These are phyloP conservation scores for Colletotrichum coccodes DNA, from an alignment of 2,329 filamentous ascomycete genomes.

Conservation along the genomic window DNA sequence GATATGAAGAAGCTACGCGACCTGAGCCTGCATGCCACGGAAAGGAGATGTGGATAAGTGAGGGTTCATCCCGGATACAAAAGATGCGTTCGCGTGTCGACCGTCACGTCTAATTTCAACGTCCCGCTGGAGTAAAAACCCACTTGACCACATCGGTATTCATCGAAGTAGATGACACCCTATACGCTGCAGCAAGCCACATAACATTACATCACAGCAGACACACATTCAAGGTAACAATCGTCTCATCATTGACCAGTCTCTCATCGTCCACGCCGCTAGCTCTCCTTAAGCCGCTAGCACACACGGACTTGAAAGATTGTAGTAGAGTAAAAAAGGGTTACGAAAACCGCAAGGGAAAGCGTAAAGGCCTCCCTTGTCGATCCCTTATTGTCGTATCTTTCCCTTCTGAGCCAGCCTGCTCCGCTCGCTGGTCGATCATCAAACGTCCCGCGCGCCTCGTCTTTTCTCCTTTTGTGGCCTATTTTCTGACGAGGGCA, in stretches of 20 bases:
- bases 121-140: no score
- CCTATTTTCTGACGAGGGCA: background rate
- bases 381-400: constrained; percentile 3
- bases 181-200: background rate
- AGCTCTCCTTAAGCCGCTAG: constrained; percentile 1
- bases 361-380: background rate
- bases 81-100: no score
- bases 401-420: constrained; percentile 1
- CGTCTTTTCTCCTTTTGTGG: background rate
- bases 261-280: background rate
- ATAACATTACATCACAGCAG: background rate
- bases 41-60: no score
- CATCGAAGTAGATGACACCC: no score
- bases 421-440: constrained; percentile 12
- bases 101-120: no score
- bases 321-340: background rate
- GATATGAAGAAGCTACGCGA: no score
- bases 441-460: constrained; percentile 15
- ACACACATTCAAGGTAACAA: constrained; percentile 6
- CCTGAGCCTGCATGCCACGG: no score
- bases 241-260: constrained; percentile 33
- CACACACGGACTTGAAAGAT: background rate
- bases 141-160: background rate
- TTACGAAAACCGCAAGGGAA: background rate
- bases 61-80: no score